These are phyloP conservation scores for Phytophthora rubi DNA, from an alignment of 352 stramenopile species.

Conservation along the genomic window DNA sequence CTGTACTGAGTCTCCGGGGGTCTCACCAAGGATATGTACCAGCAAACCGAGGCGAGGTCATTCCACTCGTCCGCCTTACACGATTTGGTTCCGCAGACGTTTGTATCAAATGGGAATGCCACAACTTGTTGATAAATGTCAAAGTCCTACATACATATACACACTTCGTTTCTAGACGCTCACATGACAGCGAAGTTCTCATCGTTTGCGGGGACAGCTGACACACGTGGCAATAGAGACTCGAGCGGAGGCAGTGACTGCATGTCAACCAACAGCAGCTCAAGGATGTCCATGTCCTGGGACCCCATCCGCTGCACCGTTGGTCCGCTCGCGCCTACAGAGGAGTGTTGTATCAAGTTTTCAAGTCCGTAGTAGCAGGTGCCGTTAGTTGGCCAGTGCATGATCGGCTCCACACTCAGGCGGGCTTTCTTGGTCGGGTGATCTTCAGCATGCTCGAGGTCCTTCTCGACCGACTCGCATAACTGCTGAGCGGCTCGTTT, in stretches of 20 bases:
- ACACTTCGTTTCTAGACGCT: too few species aligned
- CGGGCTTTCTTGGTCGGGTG: not conserved
- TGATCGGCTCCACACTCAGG: not conserved
- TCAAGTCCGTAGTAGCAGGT: conserved; percentile 8
- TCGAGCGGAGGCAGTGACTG: conserved; percentile 27
- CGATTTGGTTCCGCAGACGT: too few species aligned
- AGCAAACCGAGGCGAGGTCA: too few species aligned
- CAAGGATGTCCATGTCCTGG: conserved; percentile 28
- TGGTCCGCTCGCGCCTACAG: not conserved
- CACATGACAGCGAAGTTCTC: not conserved
- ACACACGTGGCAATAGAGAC: conserved; percentile 6
- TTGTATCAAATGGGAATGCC: too few species aligned
- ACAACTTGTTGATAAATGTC: too few species aligned
- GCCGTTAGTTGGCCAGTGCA: conserved; percentile 2
- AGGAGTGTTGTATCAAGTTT: conserved; percentile 1
- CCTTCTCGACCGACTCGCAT: conserved; percentile 2
- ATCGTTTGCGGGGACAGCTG: not conserved
- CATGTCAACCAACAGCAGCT: conserved; percentile 29
- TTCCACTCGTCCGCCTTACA: too few species aligned
- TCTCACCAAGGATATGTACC: too few species aligned
- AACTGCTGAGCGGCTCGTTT: conserved; percentile 8
- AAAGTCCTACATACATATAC: too few species aligned
- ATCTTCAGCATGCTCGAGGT: not conserved
- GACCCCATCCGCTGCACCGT: conserved; percentile 13
- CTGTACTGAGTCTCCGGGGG: too few species aligned